phyloP scores from a whole-genome alignment of 345 rosid genomes.

The Salix viminalis region DNA sequence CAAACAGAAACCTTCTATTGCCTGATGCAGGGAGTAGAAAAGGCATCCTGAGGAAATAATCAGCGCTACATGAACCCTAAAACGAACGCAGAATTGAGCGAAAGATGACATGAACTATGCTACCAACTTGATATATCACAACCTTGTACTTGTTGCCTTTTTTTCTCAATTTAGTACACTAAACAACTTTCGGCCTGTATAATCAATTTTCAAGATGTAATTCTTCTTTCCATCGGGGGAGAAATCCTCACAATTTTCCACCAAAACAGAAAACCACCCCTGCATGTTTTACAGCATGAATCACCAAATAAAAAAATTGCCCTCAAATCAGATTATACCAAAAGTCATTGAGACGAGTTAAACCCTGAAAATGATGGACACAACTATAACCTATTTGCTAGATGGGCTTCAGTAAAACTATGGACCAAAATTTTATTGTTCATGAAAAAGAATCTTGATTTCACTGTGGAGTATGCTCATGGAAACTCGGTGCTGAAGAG shows the following conservation, averaged over 20 bases:
- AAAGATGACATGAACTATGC: background rate
- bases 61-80: background rate
- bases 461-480: conserved; percentile 14
- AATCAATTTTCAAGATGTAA: background rate
- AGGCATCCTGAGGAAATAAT: background rate
- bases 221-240: background rate
- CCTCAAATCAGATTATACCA: background rate
- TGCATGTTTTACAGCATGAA: background rate
- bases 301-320: background rate
- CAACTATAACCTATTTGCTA: background rate
- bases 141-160: background rate
- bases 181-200: background rate
- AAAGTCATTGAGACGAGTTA: background rate
- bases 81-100: background rate
- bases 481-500: conserved; percentile 40
- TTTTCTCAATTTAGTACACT: background rate
- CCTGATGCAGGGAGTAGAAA: background rate
- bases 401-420: background rate
- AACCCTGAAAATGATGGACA: background rate
- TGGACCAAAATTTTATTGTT: conserved; percentile 24
- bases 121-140: background rate
- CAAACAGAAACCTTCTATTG: background rate
- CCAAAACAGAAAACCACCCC: background rate
- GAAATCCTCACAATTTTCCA: background rate
- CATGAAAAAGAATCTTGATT: conserved; percentile 10